These are phyloP conservation scores for Trypanosoma caninum DNA, from an alignment of 208 protist genomes.

Conservation along the genomic window DNA sequence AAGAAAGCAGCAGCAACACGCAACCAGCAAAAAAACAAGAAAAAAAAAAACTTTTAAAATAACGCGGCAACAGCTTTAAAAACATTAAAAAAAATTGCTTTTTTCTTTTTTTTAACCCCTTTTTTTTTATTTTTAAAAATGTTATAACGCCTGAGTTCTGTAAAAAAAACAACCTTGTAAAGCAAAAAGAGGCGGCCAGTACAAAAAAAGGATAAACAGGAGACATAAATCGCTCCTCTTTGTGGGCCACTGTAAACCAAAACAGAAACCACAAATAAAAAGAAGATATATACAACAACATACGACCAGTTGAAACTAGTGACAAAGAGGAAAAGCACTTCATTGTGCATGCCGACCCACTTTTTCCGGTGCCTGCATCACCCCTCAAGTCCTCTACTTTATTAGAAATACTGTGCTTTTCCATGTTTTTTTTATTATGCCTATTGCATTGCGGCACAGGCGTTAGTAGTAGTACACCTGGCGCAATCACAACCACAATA, in stretches of 20 bases:
- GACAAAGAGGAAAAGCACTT: not conserved
- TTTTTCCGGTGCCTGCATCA: too few relatives aligned
- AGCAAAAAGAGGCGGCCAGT: constrained; percentile 60
- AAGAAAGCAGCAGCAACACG: constrained; percentile 46
- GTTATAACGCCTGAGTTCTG: not conserved
- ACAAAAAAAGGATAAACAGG: constrained; percentile 91
- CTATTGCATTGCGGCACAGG: not conserved
- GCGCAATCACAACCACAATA: constrained; percentile 44
- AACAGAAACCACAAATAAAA: constrained; percentile 90
- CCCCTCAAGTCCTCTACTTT: not conserved
- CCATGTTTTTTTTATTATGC: not conserved
- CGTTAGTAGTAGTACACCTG: constrained; percentile 30
- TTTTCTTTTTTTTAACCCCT: not conserved
- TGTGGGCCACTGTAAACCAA: constrained; percentile 90
- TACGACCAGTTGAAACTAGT: constrained; percentile 24
- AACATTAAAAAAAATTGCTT: too few relatives aligned
- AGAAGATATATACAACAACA: constrained; percentile 62
- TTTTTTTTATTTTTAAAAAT: not conserved
- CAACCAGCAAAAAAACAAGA: constrained; percentile 20
- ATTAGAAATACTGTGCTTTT: not conserved
- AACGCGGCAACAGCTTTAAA: too few relatives aligned
- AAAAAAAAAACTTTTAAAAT: too few relatives aligned
- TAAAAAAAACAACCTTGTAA: constrained; percentile 30
- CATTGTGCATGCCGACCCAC: not conserved
- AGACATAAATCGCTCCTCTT: constrained; percentile 95